phyloP scores from a whole-genome alignment of 441 rosid genomes.

The Adansonia madagascariensis region DNA sequence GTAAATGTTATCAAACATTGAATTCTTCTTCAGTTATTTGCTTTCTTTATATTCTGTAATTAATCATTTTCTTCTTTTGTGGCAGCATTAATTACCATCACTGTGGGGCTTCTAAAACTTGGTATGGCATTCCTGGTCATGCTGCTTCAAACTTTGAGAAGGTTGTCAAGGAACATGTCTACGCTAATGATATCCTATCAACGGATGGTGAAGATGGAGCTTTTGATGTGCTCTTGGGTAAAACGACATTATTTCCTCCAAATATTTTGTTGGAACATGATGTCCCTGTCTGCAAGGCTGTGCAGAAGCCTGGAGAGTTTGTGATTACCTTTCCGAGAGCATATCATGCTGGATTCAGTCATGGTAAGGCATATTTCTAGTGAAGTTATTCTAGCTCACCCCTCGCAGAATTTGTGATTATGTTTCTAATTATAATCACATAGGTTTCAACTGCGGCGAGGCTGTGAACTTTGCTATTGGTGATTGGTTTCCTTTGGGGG shows the following conservation, averaged over 20 bases:
- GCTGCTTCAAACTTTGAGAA: constrained; percentile 93
- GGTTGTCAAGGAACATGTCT: constrained; percentile 86
- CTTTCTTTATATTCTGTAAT: background rate
- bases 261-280: constrained; percentile 76
- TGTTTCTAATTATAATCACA: constrained; percentile 26
- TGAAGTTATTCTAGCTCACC: constrained; percentile 10
- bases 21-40: constrained; percentile 12
- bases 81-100: constrained; percentile 98
- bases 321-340: constrained; percentile 93
- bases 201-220: constrained; percentile 93
- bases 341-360: constrained; percentile 99
- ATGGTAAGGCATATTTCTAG: constrained; percentile 54
- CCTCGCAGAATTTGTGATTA: constrained; percentile 19
- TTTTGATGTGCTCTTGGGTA: constrained; percentile 95
- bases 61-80: constrained; percentile 20
- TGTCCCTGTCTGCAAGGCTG: constrained; percentile 96
- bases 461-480: constrained; percentile 98
- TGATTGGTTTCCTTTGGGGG: constrained; percentile 97
- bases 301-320: constrained; percentile 98
- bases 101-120: constrained; percentile 98
- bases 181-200: constrained; percentile 72
- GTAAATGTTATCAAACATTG: constrained; percentile 40
- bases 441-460: constrained; percentile 99
- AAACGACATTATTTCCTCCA: constrained; percentile 97
- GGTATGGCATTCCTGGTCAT: constrained; percentile 98